Percentiles rank a stretch among this genome's conserved stretches.
Conservation (phyloP, 2,329 filamentous ascomycete species). For the Scedosporium boydii region DNA sequence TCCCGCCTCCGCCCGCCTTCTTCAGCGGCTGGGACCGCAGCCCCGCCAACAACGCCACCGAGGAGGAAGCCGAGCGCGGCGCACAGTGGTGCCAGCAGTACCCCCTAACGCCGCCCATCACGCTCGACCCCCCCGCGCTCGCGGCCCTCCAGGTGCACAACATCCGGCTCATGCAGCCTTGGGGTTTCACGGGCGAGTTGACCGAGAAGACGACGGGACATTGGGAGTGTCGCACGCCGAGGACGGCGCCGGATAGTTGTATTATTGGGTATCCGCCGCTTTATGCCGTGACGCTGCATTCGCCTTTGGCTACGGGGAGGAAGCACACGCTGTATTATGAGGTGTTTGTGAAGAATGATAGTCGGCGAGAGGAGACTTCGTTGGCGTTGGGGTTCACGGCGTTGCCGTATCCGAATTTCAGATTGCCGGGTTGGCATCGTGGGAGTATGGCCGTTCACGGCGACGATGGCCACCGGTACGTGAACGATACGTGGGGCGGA, state of each 20-base stretch:
- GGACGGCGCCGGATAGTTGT: constrained; percentile 47
- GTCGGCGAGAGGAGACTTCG: constrained; percentile 27
- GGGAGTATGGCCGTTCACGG: constrained; percentile 67
- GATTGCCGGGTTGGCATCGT: constrained; percentile 73
- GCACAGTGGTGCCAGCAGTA: constrained; percentile 55
- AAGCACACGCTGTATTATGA: constrained; percentile 62
- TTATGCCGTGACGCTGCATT: constrained; percentile 52
- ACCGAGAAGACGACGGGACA: constrained; percentile 32
- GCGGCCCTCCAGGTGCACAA: constrained; percentile 40
- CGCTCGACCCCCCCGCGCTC: constrained; percentile 34
- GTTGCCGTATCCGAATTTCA: constrained; percentile 67
- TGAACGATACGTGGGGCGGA: constrained; percentile 68
- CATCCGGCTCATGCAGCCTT: constrained; percentile 44
- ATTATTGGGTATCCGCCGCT: constrained; percentile 60
- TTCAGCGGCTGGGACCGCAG: constrained; percentile 54
- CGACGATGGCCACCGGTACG: constrained; percentile 67
- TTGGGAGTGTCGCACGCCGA: constrained; percentile 36
- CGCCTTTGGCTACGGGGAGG: constrained; percentile 34
- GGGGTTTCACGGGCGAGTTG: constrained; percentile 36
- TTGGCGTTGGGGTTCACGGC: constrained; percentile 63
- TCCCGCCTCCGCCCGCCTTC: constrained; percentile 63
- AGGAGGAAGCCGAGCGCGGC: constrained; percentile 53
- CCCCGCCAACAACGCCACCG: constrained; percentile 59
- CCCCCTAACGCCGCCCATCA: constrained; percentile 45
- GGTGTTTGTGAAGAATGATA: constrained; percentile 42